Percentiles rank a stretch among this genome's conserved stretches.
These are phyloP conservation scores for Aspergillus arachidicola DNA, from an alignment of 2,329 filamentous ascomycete genomes.

Conservation along the genomic window DNA sequence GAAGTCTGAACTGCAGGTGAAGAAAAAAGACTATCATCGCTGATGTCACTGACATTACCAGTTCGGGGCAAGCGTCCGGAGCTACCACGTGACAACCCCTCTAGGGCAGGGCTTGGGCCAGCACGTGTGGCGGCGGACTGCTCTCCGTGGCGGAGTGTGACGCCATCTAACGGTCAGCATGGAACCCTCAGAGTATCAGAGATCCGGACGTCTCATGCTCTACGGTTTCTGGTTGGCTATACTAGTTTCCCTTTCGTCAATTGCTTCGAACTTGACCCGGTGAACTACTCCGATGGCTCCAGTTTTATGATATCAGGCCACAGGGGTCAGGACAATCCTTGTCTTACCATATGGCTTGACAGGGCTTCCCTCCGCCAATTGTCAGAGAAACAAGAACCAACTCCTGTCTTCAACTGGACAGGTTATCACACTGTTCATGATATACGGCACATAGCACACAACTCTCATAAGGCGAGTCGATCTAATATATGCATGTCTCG, in stretches of 20 bases:
- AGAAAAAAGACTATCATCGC: neutral
- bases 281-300: neutral
- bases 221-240: neutral
- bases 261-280: neutral
- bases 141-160: neutral
- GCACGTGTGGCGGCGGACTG: neutral
- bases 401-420: neutral
- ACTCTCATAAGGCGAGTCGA: neutral
- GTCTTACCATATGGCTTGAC: slow-evolving; percentile 1
- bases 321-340: neutral
- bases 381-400: too few species aligned
- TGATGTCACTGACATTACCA: slow-evolving; percentile 10
- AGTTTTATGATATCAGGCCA: slow-evolving; percentile 5
- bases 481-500: neutral
- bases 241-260: too few species aligned
- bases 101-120: neutral
- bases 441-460: neutral
- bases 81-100: slow-evolving; percentile 1
- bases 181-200: neutral
- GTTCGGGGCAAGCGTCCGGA: neutral
- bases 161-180: neutral
- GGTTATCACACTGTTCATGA: neutral
- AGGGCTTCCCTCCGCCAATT: neutral
- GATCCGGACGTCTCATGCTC: neutral
- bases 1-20: neutral